Conservation (phyloP, 139 green algal species). For the Pleodorina starrii region DNA sequence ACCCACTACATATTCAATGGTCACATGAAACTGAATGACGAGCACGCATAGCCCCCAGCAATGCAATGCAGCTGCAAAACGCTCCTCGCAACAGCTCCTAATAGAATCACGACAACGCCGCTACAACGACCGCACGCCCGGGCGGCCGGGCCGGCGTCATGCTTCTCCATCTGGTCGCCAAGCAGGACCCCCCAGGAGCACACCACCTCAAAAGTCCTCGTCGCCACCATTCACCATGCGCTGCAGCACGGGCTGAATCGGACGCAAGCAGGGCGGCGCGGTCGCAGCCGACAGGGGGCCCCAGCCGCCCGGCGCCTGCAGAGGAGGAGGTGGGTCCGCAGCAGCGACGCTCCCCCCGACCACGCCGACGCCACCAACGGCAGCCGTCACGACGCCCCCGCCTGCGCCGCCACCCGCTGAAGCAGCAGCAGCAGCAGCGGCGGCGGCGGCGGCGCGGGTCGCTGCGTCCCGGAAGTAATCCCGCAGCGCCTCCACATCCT, state of each 20-base stretch:
- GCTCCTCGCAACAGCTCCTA: too few species aligned
- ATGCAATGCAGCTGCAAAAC: too few species aligned
- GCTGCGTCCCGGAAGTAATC: not conserved
- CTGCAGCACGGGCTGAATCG: slow-evolving; percentile 34
- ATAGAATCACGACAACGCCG: too few species aligned
- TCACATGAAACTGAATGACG: too few species aligned
- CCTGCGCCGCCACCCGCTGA: not conserved
- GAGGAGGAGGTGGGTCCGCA: not conserved
- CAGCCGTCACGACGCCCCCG: not conserved
- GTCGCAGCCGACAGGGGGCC: not conserved
- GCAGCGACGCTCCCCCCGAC: not conserved
- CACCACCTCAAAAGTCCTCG: slow-evolving; percentile 36
- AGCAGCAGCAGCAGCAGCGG: too few species aligned
- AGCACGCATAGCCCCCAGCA: too few species aligned
- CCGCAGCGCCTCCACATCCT: not conserved
- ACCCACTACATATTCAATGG: too few species aligned
- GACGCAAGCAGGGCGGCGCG: not conserved
- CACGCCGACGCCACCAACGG: not conserved
- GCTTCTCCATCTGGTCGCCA: too few species aligned
- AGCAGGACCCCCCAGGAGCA: too few species aligned
- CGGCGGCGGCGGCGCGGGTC: not conserved
- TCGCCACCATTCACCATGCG: not conserved
- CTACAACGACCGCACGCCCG: too few species aligned
- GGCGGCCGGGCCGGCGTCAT: too few species aligned
- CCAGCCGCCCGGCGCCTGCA: not conserved